These are phyloP conservation scores for Aquilaria sinensis DNA, from an alignment of 345 rosid genomes.

Conservation along the genomic window DNA sequence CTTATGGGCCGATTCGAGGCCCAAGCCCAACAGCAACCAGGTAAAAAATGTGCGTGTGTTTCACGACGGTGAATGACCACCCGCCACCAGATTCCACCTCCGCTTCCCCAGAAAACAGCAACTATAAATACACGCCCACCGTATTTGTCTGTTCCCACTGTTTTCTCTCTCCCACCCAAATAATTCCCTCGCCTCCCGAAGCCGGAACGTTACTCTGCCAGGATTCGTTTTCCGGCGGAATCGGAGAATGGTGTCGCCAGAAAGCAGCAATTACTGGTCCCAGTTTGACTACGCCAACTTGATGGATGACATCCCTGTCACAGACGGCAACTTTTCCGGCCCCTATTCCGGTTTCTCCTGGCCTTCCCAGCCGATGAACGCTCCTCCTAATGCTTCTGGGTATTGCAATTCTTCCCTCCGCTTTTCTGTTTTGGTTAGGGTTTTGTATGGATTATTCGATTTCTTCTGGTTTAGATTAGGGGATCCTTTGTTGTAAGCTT, in stretches of 20 bases:
- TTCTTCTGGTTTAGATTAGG: background rate
- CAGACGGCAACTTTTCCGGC: constrained; percentile 45
- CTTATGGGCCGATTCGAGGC: no score
- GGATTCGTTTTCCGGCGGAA: constrained; percentile 8
- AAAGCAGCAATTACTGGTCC: constrained; percentile 39
- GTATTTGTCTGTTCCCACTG: constrained; percentile 5
- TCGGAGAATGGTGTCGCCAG: constrained; percentile 67
- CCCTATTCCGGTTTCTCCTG: constrained; percentile 63
- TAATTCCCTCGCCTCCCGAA: background rate
- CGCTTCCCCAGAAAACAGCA: background rate
- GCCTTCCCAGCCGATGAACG: constrained; percentile 54
- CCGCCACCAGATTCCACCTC: constrained; percentile 3
- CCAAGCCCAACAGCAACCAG: no score
- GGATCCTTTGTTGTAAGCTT: background rate
- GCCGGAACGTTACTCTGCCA: constrained; percentile 10
- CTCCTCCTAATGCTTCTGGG: constrained; percentile 59
- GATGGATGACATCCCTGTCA: constrained; percentile 70
- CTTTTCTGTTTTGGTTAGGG: constrained; percentile 4
- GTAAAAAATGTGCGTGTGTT: no score
- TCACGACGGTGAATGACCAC: background rate
- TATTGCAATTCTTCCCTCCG: constrained; percentile 8
- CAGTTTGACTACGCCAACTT: constrained; percentile 52
- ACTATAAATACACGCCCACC: background rate
- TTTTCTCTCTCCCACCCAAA: constrained; percentile 1
- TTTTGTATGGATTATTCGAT: background rate